Conservation (phyloP, 129 eudicot species). For the Pseudognaphalium luteoalbum region DNA sequence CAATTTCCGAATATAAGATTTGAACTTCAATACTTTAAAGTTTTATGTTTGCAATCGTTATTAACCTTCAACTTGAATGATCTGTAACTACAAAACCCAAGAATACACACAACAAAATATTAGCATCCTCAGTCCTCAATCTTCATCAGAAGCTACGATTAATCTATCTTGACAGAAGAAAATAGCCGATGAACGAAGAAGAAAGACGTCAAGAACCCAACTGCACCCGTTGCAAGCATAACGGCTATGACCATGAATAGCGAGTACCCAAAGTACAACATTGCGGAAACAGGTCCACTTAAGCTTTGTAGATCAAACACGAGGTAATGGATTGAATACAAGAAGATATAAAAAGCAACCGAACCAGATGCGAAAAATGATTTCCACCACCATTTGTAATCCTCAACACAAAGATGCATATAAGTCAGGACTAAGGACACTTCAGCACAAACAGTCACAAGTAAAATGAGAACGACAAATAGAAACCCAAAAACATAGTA, state of each 20-base stretch:
- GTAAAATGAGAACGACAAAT: constrained; percentile 28
- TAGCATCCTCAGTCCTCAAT: background rate
- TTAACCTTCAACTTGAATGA: background rate
- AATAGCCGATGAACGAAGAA: constrained; percentile 36
- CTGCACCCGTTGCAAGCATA: constrained; percentile 35
- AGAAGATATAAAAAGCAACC: constrained; percentile 33
- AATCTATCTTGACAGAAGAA: constrained; percentile 42
- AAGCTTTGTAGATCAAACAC: constrained; percentile 40
- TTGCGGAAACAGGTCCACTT: constrained; percentile 42
- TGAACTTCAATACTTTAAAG: background rate
- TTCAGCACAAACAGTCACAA: constrained; percentile 38
- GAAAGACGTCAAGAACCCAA: constrained; percentile 42
- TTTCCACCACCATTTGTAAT: constrained; percentile 44
- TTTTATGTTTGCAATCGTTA: constrained; percentile 10
- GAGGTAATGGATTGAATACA: constrained; percentile 33
- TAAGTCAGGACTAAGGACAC: constrained; percentile 34
- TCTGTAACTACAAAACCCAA: constrained; percentile 20
- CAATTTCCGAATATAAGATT: no score
- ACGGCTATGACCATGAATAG: constrained; percentile 36
- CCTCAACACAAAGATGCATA: constrained; percentile 42
- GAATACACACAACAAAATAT: background rate
- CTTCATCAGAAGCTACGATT: background rate
- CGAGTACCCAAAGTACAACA: constrained; percentile 34
- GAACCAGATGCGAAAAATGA: constrained; percentile 39
- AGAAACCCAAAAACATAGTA: constrained; percentile 41